Base-by-base conservation (phyloP, 1,284 basidiomycete species). In the Vanrija pseudolonga region DNA sequence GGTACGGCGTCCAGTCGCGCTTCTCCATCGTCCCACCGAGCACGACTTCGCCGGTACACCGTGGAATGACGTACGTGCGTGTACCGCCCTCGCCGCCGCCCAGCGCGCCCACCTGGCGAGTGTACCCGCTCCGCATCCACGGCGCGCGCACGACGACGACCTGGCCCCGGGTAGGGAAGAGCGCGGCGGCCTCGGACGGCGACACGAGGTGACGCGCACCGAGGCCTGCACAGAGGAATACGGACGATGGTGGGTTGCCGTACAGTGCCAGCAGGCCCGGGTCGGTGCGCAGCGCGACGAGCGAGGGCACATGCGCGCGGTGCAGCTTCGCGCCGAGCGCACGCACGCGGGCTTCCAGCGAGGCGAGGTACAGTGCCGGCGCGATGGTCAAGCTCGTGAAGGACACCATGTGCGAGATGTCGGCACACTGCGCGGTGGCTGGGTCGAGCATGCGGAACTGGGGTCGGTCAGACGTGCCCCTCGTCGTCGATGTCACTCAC, bases 201-300 rank as follows among this genome's bases (percentile, higher is more conserved):
- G 79, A 80, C 15, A 78, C 78, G 0, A 84, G 72, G 2, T 73
- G 73, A 12, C 80, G 69, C 3, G 81, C 79, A 9, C 81, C 81
- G 20, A 83, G 66, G 0, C 81, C 89, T 71, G 82, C 77, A 61
- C 89, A 91, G 6, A 86, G 81, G 3, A 91, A 72, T 1, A 92
- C 69, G 0, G 83, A 85, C 18, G 80, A 78, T 7, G 80, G 78
- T 5, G 60, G 6, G 6, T 12, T 5, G 3, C 62, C 61, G 37
- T 63, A 54, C n/a, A 70, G 49, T 2, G 63, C 55, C 3, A 32
- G 37, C 37, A 57, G 15, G 23, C 57, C 42, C 17, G 59, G 53
- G 1, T 59, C 53, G 15, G 56, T 44, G 4, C 45, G 46, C 4
- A 68, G 59, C 17, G 54, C 41, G 9, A 43, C 40, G n/a, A 71